Evolutionary conservation across 768 basidiomycete species (phyloP).

Genomic region (Russula olivacea): DNA sequence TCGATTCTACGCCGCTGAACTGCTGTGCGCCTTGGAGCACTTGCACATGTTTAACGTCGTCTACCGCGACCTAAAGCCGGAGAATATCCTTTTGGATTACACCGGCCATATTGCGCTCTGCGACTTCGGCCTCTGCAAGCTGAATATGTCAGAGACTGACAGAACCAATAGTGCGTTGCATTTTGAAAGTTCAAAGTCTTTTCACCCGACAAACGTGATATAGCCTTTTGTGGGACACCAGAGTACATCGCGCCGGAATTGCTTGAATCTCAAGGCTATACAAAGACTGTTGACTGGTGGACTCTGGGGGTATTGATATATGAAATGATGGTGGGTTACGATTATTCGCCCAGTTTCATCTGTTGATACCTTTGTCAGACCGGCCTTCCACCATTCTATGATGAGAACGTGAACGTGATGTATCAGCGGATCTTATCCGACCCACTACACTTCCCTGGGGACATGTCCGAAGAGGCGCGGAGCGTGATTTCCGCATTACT

Average conservation of each 20-base stretch:
- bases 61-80: constrained; percentile 96
- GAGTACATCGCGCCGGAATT: constrained; percentile 99
- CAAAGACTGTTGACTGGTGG: constrained; percentile 99
- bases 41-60: constrained; percentile 97
- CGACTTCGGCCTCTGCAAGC: constrained; percentile 94
- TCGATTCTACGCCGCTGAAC: constrained; percentile 97
- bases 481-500: constrained; percentile 85
- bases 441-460: constrained; percentile 85
- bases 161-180: constrained; percentile 82
- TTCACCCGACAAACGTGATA: constrained; percentile 18
- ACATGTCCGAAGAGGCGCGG: constrained; percentile 82
- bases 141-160: constrained; percentile 96
- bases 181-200: background rate
- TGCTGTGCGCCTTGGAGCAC: constrained; percentile 92
- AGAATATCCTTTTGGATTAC: constrained; percentile 96
- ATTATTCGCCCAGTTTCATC: constrained; percentile 9
- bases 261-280: constrained; percentile 93
- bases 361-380: constrained; percentile 45
- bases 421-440: constrained; percentile 93
- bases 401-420: constrained; percentile 98
- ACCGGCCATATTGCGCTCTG: constrained; percentile 97
- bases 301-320: constrained; percentile 93
- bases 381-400: constrained; percentile 96
- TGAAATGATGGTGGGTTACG: constrained; percentile 78
- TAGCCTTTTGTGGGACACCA: constrained; percentile 88